Conservation (phyloP, 2,329 filamentous ascomycete genomes). For the Colletotrichum sojae region DNA sequence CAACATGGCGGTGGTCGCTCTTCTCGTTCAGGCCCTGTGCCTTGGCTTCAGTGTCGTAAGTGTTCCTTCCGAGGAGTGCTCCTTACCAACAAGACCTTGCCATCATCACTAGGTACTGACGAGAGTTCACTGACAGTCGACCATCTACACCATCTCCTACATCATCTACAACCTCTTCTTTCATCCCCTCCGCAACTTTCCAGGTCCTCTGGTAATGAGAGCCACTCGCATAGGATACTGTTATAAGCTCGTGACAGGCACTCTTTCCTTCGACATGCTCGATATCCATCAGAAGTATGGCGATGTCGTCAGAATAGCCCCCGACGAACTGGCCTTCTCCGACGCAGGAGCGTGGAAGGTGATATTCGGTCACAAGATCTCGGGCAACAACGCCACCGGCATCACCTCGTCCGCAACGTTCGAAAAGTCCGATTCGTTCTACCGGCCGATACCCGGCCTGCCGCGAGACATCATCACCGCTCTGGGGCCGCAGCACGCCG, state of each 20-base stretch:
- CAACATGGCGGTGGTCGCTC: slow-evolving; percentile 5
- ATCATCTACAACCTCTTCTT: slow-evolving; percentile 51
- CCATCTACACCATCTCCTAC: slow-evolving; percentile 14
- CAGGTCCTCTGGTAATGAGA: slow-evolving; percentile 46
- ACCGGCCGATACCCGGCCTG: slow-evolving; percentile 4
- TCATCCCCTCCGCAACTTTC: slow-evolving; percentile 51
- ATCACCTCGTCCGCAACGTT: background rate
- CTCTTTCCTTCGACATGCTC: slow-evolving; percentile 19
- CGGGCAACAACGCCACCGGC: background rate
- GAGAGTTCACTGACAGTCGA: background rate
- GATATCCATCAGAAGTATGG: slow-evolving; percentile 56
- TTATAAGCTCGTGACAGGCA: slow-evolving; percentile 21
- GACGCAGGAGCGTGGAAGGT: slow-evolving; percentile 55
- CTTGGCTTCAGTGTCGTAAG: slow-evolving; percentile 14
- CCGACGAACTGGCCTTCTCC: slow-evolving; percentile 62
- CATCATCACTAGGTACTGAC: background rate
- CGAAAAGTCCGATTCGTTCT: slow-evolving; percentile 34
- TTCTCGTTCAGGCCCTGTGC: slow-evolving; percentile 5
- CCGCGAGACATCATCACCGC: slow-evolving; percentile 43
- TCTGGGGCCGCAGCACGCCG: slow-evolving; percentile 20
- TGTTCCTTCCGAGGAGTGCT: background rate
- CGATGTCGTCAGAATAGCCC: slow-evolving; percentile 60
- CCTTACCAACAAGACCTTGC: no score
- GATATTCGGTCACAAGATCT: slow-evolving; percentile 51
- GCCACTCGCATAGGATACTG: slow-evolving; percentile 16